phyloP scores from a whole-genome alignment of 192 early-diverging fungal genomes.

The Rhizophagus clarus region DNA sequence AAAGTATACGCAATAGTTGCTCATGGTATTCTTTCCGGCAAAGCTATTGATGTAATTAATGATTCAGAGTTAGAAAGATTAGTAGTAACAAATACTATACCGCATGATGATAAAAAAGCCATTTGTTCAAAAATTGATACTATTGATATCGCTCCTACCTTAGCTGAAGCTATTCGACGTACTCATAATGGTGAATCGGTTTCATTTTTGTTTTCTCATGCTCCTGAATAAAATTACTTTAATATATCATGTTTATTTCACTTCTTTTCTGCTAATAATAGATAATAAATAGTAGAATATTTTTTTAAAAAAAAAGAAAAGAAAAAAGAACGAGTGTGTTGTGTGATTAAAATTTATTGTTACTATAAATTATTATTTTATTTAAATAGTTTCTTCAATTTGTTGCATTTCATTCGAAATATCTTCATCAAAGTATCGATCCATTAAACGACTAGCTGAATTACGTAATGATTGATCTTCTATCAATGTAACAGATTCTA shows the following conservation, averaged over 20 bases:
- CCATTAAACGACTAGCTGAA: constrained; percentile 53
- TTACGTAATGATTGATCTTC: constrained; percentile 53
- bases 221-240: constrained; percentile 26
- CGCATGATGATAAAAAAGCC: constrained; percentile 78
- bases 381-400: neutral
- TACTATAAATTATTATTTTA: too few species aligned
- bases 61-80: constrained; percentile 72
- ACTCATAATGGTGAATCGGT: constrained; percentile 97
- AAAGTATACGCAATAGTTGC: constrained; percentile 97
- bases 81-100: constrained; percentile 84
- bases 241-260: neutral
- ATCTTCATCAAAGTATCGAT: constrained; percentile 63
- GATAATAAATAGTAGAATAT: too few species aligned
- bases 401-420: neutral
- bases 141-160: constrained; percentile 78
- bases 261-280: neutral
- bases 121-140: constrained; percentile 78
- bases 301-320: too few species aligned
- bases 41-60: constrained; percentile 88
- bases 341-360: too few species aligned
- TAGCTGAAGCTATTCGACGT: constrained; percentile 89
- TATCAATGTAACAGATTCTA: constrained; percentile 58
- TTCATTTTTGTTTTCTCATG: constrained; percentile 72
- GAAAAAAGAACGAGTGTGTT: too few species aligned
- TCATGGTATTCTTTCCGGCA: constrained; percentile 91